Base-by-base conservation (phyloP, 208 protist genomes). In the Borovskyia barvae region DNA sequence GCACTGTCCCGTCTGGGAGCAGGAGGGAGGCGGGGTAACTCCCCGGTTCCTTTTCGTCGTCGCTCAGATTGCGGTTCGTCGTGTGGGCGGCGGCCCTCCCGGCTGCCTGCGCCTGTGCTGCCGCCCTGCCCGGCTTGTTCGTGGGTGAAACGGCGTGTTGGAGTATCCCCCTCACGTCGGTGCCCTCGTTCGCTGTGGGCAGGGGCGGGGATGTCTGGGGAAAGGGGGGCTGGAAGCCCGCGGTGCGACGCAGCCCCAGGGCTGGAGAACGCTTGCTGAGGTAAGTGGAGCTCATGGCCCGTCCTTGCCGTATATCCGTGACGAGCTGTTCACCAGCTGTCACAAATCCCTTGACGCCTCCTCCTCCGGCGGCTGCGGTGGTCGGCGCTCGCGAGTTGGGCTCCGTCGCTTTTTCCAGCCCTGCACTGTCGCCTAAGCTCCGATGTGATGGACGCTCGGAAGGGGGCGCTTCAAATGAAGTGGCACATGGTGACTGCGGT, bases 1-100 rank as follows among this genome's bases (percentile, higher is more conserved):
- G 84, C 45, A 91, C 80, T n/a, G 68, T 72, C 17, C 84, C 84
- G 59, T 91, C 84, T 9, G 80, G 74, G 32, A 82, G 74, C 52
- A 91, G 71, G 43, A 91, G 64, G 11, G 68, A 80, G 19, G 80
- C 58, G 9, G 80, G 84, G 57, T 74, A 91, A 19, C 24, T 49
- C 4, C 67, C 70, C 29, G 19, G 70, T 12, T 77, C 75, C 9
- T 54, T 64, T 29, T 78, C 68, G 33, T 65, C 64, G 39, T 65
- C 49, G 25, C 45, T 48, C 4, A 14, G 45, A 4, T 61, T 19
- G 61, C 35, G 40, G 19, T 14, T 2, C 12, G 9, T 42, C 29
- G 17, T 9, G 14, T 33, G 12, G n/a, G n/a, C n/a, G n/a, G n/a
- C n/a, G n/a, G n/a, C n/a, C n/a, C n/a, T n/a, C n/a, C n/a, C n/a